Evolutionary conservation across 345 rosid genomes (phyloP).

Genomic region (Cardamine occulta): DNA sequence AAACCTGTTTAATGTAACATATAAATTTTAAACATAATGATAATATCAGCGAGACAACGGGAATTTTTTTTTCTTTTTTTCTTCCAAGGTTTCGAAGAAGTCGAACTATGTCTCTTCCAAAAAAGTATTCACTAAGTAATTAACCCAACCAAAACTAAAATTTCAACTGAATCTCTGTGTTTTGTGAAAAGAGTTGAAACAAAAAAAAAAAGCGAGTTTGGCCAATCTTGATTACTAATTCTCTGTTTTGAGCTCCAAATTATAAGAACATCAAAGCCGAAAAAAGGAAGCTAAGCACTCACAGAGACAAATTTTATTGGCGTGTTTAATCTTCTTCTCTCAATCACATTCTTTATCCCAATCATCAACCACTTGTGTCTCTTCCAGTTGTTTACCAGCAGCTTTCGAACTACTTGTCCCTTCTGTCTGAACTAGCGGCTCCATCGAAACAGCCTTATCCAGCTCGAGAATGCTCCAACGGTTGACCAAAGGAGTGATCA

Average conservation of each 20-base stretch:
- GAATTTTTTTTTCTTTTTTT: not conserved
- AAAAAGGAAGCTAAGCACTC: not conserved
- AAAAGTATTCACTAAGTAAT: not conserved
- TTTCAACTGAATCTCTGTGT: not conserved
- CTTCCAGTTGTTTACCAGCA: conserved; percentile 42
- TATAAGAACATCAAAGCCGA: not conserved
- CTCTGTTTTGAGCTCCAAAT: not conserved
- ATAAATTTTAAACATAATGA: not conserved
- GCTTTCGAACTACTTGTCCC: conserved; percentile 30
- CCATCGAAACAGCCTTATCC: conserved; percentile 37
- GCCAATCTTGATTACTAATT: not conserved
- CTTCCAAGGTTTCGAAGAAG: not conserved
- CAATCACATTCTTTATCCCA: conserved; percentile 81
- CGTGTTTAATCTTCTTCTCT: conserved; percentile 17
- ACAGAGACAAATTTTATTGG: not conserved
- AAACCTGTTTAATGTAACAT: not conserved
- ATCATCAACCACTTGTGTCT: conserved; percentile 60
- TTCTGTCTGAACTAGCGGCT: conserved; percentile 37
- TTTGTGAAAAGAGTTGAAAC: not conserved
- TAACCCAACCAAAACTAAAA: not conserved
- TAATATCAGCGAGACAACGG: not conserved
- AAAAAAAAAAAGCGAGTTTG: not conserved
- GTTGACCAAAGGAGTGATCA: conserved; percentile 56
- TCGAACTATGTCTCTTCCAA: not conserved
- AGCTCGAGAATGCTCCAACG: conserved; percentile 68